These are phyloP conservation scores for Shiraia sp. DNA, from an alignment of 2,329 filamentous ascomycete genomes.

Conservation along the genomic window DNA sequence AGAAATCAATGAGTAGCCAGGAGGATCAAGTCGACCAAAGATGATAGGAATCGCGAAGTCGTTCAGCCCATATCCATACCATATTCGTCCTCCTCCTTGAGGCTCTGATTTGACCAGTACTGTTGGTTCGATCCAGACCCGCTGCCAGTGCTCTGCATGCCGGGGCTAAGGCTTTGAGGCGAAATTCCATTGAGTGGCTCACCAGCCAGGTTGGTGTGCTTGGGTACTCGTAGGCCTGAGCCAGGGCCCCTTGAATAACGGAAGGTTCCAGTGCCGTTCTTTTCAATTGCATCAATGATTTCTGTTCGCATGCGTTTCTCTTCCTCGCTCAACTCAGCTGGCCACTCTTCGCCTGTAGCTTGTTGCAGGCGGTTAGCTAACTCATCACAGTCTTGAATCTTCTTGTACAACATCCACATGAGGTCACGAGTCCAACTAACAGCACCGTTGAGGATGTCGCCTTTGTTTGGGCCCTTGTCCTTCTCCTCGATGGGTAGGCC, in stretches of 20 bases:
- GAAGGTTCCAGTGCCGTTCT: slow-evolving; percentile 76
- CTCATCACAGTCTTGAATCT: slow-evolving; percentile 87
- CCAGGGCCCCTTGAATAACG: slow-evolving; percentile 83
- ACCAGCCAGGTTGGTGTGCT: slow-evolving; percentile 89
- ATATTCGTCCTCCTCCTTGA: slow-evolving; percentile 94
- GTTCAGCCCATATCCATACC: slow-evolving; percentile 68
- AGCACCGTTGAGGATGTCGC: slow-evolving; percentile 94
- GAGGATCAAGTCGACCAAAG: slow-evolving; percentile 9
- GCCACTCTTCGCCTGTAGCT: slow-evolving; percentile 40
- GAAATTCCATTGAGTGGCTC: slow-evolving; percentile 66
- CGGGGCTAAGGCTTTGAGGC: slow-evolving; percentile 60
- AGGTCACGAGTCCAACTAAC: slow-evolving; percentile 97
- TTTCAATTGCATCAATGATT: slow-evolving; percentile 81
- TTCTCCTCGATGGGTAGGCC: slow-evolving; percentile 94
- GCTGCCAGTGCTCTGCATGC: slow-evolving; percentile 67
- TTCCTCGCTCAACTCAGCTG: slow-evolving; percentile 70
- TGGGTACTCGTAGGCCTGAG: slow-evolving; percentile 85
- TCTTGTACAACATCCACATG: slow-evolving; percentile 94
- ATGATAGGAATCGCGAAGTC: slow-evolving; percentile 6
- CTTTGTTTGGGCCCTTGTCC: slow-evolving; percentile 98
- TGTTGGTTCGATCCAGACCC: slow-evolving; percentile 56
- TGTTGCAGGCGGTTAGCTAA: slow-evolving; percentile 69
- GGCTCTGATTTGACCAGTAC: slow-evolving; percentile 61
- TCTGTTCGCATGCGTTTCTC: slow-evolving; percentile 96
- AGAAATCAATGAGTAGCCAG: slow-evolving; percentile 26